Evolutionary conservation across 805 yeast genomes (phyloP).

Genomic region (Teunomyces kruisii): DNA sequence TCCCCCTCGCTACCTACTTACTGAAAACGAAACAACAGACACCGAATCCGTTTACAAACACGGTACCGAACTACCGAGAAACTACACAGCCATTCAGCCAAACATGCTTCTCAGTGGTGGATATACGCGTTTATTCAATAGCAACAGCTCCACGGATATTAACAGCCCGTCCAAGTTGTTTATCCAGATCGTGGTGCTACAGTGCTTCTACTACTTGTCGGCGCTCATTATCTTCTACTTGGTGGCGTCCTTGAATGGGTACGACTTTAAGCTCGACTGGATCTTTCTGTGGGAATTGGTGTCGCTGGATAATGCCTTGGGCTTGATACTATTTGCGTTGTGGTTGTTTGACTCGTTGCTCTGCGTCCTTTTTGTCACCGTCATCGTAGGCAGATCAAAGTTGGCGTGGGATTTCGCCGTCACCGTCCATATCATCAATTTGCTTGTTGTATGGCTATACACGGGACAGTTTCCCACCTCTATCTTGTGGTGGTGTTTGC

Average conservation of each 20-base stretch:
- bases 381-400: slow-evolving; percentile 89
- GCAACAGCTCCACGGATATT: slow-evolving; percentile 23
- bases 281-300: slow-evolving; percentile 79
- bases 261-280: slow-evolving; percentile 65
- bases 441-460: slow-evolving; percentile 65
- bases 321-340: slow-evolving; percentile 66
- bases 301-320: slow-evolving; percentile 73
- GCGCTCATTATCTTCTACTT: slow-evolving; percentile 67
- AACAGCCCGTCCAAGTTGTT: slow-evolving; percentile 39
- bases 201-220: slow-evolving; percentile 71
- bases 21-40: too few species aligned
- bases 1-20: too few species aligned
- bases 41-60: too few species aligned
- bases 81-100: not conserved
- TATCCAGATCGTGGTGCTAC: slow-evolving; percentile 75
- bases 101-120: slow-evolving; percentile 13
- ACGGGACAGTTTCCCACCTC: slow-evolving; percentile 68
- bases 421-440: slow-evolving; percentile 83
- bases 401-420: slow-evolving; percentile 95
- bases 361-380: slow-evolving; percentile 79
- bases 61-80: too few species aligned
- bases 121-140: slow-evolving; percentile 25
- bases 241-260: slow-evolving; percentile 69
- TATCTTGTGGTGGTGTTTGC: slow-evolving; percentile 83
- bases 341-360: slow-evolving; percentile 86